Evolutionary conservation across 2,329 filamentous ascomycete genomes (phyloP).

Genomic region (Onygena corvina): DNA sequence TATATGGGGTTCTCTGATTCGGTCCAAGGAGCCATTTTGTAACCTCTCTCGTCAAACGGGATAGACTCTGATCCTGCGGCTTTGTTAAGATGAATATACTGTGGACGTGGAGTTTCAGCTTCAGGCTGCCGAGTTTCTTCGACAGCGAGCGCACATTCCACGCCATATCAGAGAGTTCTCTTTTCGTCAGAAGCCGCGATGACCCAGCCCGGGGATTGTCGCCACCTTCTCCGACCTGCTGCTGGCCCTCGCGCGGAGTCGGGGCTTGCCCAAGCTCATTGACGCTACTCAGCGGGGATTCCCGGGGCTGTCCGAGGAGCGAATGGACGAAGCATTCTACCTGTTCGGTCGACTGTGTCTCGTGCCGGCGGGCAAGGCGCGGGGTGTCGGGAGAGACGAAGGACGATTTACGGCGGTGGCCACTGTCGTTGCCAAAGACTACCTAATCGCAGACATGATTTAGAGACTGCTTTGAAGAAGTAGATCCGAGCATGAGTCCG

Average conservation of each 20-base stretch:
- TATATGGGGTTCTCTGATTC: conserved; percentile 56
- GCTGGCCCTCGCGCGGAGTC: not conserved
- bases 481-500: not conserved
- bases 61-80: conserved; percentile 70
- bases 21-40: conserved; percentile 67
- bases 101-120: conserved; percentile 67
- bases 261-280: not conserved
- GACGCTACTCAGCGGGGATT: conserved; percentile 21
- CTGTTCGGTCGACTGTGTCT: conserved; percentile 21
- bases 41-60: conserved; percentile 64
- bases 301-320: conserved; percentile 36
- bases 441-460: conserved; percentile 39
- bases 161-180: conserved; percentile 91
- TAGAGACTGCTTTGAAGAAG: too few relatives aligned
- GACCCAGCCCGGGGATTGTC: conserved; percentile 36
- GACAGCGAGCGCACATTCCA: conserved; percentile 87
- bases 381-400: conserved; percentile 38
- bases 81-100: conserved; percentile 85
- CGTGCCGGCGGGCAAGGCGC: conserved; percentile 28
- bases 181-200: conserved; percentile 79
- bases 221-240: not conserved
- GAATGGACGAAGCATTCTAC: conserved; percentile 48
- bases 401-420: conserved; percentile 49
- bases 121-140: conserved; percentile 70
- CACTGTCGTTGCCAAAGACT: conserved; percentile 25